Evolutionary conservation across 768 basidiomycete genomes (phyloP), one percentile per base, ranked within the genome.

Genomic region (Mycena pura): DNA sequence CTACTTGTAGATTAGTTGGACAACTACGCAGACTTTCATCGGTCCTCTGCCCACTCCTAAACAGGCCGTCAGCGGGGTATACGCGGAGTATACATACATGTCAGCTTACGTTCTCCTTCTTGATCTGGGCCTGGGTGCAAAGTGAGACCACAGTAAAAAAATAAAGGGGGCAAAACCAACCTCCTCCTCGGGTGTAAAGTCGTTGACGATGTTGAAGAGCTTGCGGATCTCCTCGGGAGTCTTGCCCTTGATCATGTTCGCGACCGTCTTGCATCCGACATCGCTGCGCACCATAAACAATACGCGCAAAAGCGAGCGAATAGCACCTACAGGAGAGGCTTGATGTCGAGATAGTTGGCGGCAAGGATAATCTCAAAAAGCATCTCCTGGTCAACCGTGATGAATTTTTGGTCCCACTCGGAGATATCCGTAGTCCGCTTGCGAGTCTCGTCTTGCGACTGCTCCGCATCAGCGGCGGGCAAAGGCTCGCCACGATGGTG

Each of bases 221-320:
- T 98, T 98, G 59, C 96, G 90, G 68, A 99, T 99, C 80, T 99
- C 97, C 76, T 99, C 97, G 22, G 97, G 97, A 4, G 96, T 96
- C 86, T 99, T 99, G 31, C 97, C 97, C 82, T 99, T 99, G 86
- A 99, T 99, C 97, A 99, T 99, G 84, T 99, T 99, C 14, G 97
- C 97, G 5, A 97, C 96, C 4, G 95, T 97, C 84, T 97, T 96
- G 86, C 96, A 97, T 1, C 96, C 96, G 60, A 97, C 94, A 72
- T 97, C 96, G 67, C 95, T 96, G 66, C 46, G 29, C 45, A 70
- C 45, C 22, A 57, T 6, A n/a, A 21, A 53, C 14, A 53, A 29
- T 6, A 25, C 10, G 41, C 7, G 46, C 44, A 15, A 47, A 11
- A 34, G 32, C 32, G 36, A 67, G 24, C 54, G 21, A 25, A 25